Evolutionary conservation across 345 rosid genomes (phyloP).

Genomic region (Pelargonium nanum): DNA sequence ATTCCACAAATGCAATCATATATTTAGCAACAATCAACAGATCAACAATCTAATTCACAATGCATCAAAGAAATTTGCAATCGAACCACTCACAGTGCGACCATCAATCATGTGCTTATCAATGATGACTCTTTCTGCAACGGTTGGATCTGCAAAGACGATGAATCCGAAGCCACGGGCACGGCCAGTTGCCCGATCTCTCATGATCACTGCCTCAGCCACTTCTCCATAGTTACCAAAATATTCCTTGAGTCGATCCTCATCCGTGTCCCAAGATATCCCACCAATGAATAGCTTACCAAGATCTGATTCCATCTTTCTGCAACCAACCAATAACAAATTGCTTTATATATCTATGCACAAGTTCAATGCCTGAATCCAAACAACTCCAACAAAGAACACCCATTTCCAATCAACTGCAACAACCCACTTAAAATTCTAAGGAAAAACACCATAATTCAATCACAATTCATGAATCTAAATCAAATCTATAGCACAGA

Average conservation of each 20-base stretch:
- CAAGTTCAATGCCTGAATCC: slow-evolving; percentile 9
- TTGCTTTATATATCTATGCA: slow-evolving; percentile 24
- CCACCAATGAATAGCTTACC: slow-evolving; percentile 99
- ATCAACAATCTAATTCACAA: slow-evolving; percentile 6
- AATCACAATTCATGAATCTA: background rate
- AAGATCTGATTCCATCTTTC: slow-evolving; percentile 93
- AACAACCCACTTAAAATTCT: background rate
- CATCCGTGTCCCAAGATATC: slow-evolving; percentile 97
- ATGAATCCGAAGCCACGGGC: slow-evolving; percentile 97
- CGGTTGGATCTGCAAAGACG: slow-evolving; percentile 80
- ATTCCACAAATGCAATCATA: background rate
- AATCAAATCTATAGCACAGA: background rate
- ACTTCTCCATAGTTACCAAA: slow-evolving; percentile 81
- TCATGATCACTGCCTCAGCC: slow-evolving; percentile 91
- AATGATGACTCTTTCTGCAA: slow-evolving; percentile 84
- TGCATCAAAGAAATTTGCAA: slow-evolving; percentile 5
- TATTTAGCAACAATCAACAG: background rate
- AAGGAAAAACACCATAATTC: background rate
- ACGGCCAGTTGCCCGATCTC: slow-evolving; percentile 89
- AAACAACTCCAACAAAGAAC: background rate
- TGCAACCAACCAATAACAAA: slow-evolving; percentile 33
- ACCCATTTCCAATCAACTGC: background rate
- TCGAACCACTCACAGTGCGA: slow-evolving; percentile 58
- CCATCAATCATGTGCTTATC: slow-evolving; percentile 93
- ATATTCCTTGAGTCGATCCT: slow-evolving; percentile 78